Evolutionary conservation across 139 green algal species (phyloP).

Genomic region (Diplosphaera chodatii): DNA sequence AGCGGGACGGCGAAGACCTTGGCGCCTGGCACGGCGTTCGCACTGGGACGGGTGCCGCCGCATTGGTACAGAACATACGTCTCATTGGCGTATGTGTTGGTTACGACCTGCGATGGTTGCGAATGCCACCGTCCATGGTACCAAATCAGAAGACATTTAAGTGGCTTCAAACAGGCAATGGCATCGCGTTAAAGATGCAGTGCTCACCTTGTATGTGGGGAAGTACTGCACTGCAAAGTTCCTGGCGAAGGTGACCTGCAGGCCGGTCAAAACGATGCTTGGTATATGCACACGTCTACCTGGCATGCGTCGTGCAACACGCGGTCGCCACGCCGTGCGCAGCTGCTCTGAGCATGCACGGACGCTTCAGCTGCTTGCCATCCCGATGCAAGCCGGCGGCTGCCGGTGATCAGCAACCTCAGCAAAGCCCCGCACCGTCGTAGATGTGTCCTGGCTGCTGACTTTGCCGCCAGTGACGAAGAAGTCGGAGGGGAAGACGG

Average conservation of each 20-base stretch:
- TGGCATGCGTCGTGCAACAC: too few relatives aligned
- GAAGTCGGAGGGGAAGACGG: neutral
- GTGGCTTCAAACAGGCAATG: neutral
- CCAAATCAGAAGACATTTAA: neutral
- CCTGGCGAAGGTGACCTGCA: slow-evolving; percentile 47
- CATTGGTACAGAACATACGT: slow-evolving; percentile 79
- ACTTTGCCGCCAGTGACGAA: neutral
- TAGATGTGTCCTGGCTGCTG: neutral
- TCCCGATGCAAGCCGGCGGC: too few relatives aligned
- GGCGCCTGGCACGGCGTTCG: slow-evolving; percentile 23
- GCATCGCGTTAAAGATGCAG: neutral
- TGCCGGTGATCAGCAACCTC: too few relatives aligned
- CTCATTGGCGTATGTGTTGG: slow-evolving; percentile 41
- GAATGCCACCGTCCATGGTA: neutral
- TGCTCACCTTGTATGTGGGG: slow-evolving; percentile 45
- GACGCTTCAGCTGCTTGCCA: neutral
- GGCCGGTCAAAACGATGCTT: too few relatives aligned
- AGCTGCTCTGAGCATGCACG: neutral
- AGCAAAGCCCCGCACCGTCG: neutral
- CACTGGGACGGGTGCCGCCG: slow-evolving; percentile 29
- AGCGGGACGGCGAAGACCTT: slow-evolving; percentile 66
- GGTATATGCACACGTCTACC: too few relatives aligned
- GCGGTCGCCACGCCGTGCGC: neutral
- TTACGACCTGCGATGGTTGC: slow-evolving; percentile 47
- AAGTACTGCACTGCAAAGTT: slow-evolving; percentile 62